phyloP scores from a whole-genome alignment of 1,284 basidiomycete genomes.

The Fistulinella cinereoalba region DNA sequence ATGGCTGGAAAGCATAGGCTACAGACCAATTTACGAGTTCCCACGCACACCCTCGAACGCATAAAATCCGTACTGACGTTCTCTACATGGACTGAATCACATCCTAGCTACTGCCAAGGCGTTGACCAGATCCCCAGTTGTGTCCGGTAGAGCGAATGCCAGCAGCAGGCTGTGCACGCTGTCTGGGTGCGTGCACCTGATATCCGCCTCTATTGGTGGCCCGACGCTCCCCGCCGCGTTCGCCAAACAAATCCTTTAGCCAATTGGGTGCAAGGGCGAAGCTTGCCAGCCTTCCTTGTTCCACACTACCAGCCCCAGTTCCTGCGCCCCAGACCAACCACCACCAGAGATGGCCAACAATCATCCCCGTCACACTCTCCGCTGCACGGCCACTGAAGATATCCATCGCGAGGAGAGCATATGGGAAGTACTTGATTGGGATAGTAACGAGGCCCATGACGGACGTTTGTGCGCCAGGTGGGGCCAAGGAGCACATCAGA shows the following conservation, averaged over 20 bases:
- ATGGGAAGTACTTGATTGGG: conserved; percentile 74
- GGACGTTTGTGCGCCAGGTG: conserved; percentile 62
- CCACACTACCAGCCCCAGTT: conserved; percentile 29
- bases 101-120: conserved; percentile 33
- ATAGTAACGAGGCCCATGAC: conserved; percentile 73
- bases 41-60: no score
- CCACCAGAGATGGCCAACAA: conserved; percentile 80
- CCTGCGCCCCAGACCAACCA: conserved; percentile 56
- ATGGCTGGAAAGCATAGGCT: conserved; percentile 57
- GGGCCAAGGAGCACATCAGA: conserved; percentile 63
- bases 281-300: conserved; percentile 24
- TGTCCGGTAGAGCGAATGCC: conserved; percentile 29
- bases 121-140: conserved; percentile 43
- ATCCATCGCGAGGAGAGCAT: conserved; percentile 71
- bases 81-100: no score
- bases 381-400: conserved; percentile 67
- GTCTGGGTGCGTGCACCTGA: conserved; percentile 25
- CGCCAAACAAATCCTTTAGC: conserved; percentile 36
- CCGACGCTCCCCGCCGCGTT: conserved; percentile 21
- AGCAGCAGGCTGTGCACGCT: conserved; percentile 31
- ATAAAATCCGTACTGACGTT: no score
- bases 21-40: neutral
- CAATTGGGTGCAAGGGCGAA: conserved; percentile 40
- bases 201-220: conserved; percentile 21
- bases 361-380: conserved; percentile 61